phyloP scores from a whole-genome alignment of 1,284 basidiomycete species.

The Fomes fomentarius region DNA sequence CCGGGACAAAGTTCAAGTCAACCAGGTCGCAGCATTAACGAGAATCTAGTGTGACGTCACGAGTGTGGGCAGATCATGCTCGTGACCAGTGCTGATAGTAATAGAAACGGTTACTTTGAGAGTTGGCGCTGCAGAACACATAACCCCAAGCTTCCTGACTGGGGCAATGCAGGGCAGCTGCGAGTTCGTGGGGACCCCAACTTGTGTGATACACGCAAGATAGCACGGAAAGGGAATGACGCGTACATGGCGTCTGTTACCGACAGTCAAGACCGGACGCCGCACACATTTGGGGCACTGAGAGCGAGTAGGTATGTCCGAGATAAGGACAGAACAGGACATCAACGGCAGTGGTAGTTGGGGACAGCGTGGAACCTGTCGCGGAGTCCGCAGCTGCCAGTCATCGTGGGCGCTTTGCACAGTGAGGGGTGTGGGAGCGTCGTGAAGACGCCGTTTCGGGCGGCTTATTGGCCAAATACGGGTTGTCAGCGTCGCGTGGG shows the following conservation, averaged over 20 bases:
- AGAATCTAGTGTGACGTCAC: too few relatives aligned
- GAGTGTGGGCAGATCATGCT: too few relatives aligned
- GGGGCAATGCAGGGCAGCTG: neutral
- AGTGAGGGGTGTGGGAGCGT: neutral
- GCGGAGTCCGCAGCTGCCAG: too few relatives aligned
- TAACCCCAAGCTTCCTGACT: neutral
- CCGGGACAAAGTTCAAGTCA: too few relatives aligned
- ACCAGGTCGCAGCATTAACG: too few relatives aligned
- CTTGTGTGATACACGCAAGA: conserved; percentile 24
- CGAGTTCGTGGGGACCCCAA: conserved; percentile 8
- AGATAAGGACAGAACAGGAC: neutral
- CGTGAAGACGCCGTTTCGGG: conserved; percentile 17
- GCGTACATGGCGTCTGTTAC: conserved; percentile 1
- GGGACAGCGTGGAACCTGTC: too few relatives aligned
- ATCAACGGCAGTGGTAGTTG: too few relatives aligned
- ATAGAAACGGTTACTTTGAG: too few relatives aligned
- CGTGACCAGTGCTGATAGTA: too few relatives aligned
- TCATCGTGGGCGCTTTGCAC: neutral
- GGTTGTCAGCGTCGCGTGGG: conserved; percentile 21
- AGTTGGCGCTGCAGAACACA: too few relatives aligned
- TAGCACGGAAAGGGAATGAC: conserved; percentile 7
- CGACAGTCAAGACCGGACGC: neutral
- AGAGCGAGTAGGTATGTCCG: neutral
- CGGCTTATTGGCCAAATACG: conserved; percentile 14
- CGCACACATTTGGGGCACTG: too few relatives aligned